A percentile compares a stretch with the other conserved stretches of the same genome.
Conservation (phyloP, 306 rosid genomes). For the Cicer chorassanicum region DNA sequence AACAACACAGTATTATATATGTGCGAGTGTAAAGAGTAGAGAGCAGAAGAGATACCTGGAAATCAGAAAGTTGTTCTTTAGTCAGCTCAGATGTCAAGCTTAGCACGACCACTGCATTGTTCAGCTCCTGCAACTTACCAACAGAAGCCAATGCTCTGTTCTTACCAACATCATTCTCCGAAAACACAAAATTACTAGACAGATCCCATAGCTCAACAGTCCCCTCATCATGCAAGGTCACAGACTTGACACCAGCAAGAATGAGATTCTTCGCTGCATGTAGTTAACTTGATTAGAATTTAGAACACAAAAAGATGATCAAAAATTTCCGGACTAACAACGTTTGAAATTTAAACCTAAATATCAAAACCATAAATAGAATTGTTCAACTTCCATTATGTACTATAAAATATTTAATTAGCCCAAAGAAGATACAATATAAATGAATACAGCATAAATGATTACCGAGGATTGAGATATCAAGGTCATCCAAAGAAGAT, state of each 20-base stretch:
- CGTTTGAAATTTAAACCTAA: conserved; percentile 20
- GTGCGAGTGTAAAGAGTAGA: not conserved
- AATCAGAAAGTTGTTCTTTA: conserved; percentile 71
- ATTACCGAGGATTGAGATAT: not conserved
- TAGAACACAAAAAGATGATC: not conserved
- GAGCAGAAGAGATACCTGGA: conserved; percentile 58
- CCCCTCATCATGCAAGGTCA: conserved; percentile 87
- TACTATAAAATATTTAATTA: not conserved
- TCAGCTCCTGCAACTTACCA: conserved; percentile 87
- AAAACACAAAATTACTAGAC: conserved; percentile 75
- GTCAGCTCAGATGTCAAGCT: conserved; percentile 62
- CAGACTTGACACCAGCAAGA: conserved; percentile 94
- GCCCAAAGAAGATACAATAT: not conserved
- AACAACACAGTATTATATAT: not conserved
- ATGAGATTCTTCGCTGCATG: conserved; percentile 91
- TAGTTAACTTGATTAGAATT: conserved; percentile 39
- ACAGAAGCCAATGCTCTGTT: conserved; percentile 80
- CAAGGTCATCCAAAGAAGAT: not conserved
- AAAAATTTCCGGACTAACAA: not conserved
- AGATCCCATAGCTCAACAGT: conserved; percentile 84
- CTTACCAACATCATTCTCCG: conserved; percentile 79
- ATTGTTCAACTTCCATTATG: not conserved
- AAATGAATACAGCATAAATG: not conserved
- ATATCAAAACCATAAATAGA: not conserved
- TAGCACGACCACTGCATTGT: conserved; percentile 78